Percentiles rank a stretch among this genome's conserved stretches.
These are phyloP conservation scores for Botrytis fragariae DNA, from an alignment of 2,329 filamentous ascomycete genomes.

Conservation along the genomic window DNA sequence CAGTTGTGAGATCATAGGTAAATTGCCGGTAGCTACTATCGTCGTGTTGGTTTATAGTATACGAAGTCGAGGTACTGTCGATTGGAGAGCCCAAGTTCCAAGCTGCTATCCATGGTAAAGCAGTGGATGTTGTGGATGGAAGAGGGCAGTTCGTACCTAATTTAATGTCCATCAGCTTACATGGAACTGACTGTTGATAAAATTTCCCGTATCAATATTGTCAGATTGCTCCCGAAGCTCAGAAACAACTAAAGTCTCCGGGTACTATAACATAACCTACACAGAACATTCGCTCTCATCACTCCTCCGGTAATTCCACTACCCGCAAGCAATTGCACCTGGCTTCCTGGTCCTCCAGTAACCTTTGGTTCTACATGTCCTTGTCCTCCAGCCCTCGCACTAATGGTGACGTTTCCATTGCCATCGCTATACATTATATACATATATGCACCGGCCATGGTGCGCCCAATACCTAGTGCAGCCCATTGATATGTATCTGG, in stretches of 20 bases:
- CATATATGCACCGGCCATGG: slow-evolving; percentile 56
- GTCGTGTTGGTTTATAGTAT: slow-evolving; percentile 28
- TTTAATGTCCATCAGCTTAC: neutral
- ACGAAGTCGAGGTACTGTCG: slow-evolving; percentile 24
- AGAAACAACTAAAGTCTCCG: neutral
- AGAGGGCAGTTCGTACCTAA: slow-evolving; percentile 28
- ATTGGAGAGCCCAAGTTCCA: slow-evolving; percentile 32
- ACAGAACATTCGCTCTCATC: slow-evolving; percentile 57
- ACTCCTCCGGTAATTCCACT: slow-evolving; percentile 50
- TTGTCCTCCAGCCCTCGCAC: slow-evolving; percentile 44
- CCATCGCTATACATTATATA: slow-evolving; percentile 57
- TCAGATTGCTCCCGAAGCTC: neutral
- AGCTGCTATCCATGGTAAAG: slow-evolving; percentile 33
- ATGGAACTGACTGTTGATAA: neutral
- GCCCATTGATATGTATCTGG: slow-evolving; percentile 54
- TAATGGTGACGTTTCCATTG: slow-evolving; percentile 53
- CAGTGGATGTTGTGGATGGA: slow-evolving; percentile 21
- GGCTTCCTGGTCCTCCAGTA: slow-evolving; percentile 40
- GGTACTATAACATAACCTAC: slow-evolving; percentile 34
- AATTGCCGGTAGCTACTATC: slow-evolving; percentile 23
- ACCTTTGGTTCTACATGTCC: slow-evolving; percentile 46
- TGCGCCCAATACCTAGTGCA: slow-evolving; percentile 53
- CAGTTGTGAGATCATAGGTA: slow-evolving; percentile 31
- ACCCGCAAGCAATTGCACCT: slow-evolving; percentile 50
- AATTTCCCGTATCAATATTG: neutral